Evolutionary conservation across 306 rosid genomes (phyloP).

Genomic region (Pterocarpus santalinus): DNA sequence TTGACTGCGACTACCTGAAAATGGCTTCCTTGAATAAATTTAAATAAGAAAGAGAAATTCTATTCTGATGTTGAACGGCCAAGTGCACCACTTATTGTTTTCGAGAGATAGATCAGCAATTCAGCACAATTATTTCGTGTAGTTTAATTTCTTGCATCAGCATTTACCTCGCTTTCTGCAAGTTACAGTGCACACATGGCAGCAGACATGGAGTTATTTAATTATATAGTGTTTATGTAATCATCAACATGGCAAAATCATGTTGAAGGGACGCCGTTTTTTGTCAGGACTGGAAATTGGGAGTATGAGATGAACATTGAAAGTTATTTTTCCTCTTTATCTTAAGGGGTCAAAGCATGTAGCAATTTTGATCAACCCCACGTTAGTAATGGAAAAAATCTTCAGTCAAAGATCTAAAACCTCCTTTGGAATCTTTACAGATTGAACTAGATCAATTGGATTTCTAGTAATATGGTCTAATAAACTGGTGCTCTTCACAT

Average conservation of each 20-base stretch:
- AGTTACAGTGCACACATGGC: background rate
- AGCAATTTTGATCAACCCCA: too few species aligned
- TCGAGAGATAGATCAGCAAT: background rate
- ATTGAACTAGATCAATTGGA: too few species aligned
- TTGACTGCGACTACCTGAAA: background rate
- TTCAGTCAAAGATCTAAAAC: too few species aligned
- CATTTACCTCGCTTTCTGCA: background rate
- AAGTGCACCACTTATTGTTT: background rate
- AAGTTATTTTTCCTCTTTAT: background rate
- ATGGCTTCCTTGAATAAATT: background rate
- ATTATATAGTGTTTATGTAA: background rate
- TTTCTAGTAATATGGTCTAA: too few species aligned
- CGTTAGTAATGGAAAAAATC: too few species aligned
- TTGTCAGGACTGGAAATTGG: background rate
- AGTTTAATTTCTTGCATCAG: background rate
- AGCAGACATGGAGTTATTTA: background rate
- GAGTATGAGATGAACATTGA: background rate
- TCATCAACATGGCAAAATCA: background rate
- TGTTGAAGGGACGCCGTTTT: constrained; percentile 10
- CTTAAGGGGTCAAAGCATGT: too few species aligned
- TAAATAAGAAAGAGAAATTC: background rate
- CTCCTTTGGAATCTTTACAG: too few species aligned
- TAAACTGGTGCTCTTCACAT: too few species aligned
- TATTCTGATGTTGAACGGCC: background rate
- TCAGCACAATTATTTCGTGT: background rate